Conservation (phyloP, 139 green algal species). For the Tetratostichococcus sp. region DNA sequence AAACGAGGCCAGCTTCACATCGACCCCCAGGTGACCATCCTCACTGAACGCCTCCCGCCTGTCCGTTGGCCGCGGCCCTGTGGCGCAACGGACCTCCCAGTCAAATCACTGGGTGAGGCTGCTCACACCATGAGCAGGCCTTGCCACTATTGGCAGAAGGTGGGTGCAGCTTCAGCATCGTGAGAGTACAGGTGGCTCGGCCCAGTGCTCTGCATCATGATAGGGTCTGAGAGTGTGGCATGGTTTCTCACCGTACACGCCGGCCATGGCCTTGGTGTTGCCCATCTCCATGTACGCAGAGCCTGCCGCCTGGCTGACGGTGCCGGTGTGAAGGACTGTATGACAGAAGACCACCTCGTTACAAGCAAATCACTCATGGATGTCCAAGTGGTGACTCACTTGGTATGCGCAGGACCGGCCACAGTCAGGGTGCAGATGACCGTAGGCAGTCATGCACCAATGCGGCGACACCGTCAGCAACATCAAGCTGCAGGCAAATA, state of each 20-base stretch:
- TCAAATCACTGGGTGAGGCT: no score
- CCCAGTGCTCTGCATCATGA: no score
- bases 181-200: no score
- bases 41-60: constrained; percentile 50
- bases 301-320: constrained; percentile 64
- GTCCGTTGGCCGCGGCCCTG: constrained; percentile 57
- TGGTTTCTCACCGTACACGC: constrained; percentile 81
- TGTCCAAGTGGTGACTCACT: not conserved
- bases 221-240: no score
- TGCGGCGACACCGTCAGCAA: no score
- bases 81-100: no score
- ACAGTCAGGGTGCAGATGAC: no score
- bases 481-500: not conserved
- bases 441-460: no score
- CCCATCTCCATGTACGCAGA: constrained; percentile 74
- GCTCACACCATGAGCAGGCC: no score
- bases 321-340: constrained; percentile 59
- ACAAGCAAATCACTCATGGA: not conserved
- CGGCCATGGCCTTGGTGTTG: constrained; percentile 73
- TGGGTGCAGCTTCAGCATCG: no score
- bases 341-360: not conserved
- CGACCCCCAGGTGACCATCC: constrained; percentile 48
- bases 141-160: no score
- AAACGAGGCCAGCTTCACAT: constrained; percentile 66
- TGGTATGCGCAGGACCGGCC: not conserved